A percentile compares a stretch with the other conserved stretches of the same genome.
These are phyloP conservation scores for Calocybe gambosa DNA, from an alignment of 1,284 basidiomycete genomes.

Conservation along the genomic window DNA sequence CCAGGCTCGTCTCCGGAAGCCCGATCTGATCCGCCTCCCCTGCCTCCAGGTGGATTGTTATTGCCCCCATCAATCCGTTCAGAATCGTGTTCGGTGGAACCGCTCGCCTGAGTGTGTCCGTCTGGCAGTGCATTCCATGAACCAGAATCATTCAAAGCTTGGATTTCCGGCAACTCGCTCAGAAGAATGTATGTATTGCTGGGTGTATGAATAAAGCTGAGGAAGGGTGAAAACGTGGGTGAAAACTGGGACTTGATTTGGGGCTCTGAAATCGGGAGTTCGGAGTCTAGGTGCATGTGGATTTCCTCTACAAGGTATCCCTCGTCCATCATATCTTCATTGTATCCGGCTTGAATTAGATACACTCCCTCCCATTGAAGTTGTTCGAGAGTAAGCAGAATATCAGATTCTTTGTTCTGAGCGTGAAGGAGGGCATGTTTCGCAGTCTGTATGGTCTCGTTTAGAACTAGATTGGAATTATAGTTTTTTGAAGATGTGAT, in stretches of 20 bases:
- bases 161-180: not conserved
- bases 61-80: no score
- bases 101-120: not conserved
- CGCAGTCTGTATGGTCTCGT: not conserved
- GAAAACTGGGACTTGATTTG: not conserved
- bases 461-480: not conserved
- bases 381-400: not conserved
- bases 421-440: not conserved
- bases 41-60: no score
- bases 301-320: not conserved
- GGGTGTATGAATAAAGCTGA: not conserved
- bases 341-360: not conserved
- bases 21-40: no score
- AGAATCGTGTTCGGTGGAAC: no score
- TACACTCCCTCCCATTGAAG: not conserved
- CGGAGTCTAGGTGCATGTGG: not conserved
- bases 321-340: not conserved
- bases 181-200: not conserved
- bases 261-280: not conserved
- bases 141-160: no score
- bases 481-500: not conserved
- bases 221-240: not conserved
- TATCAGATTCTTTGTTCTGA: not conserved
- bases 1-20: not conserved
- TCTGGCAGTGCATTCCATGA: not conserved